Evolutionary conservation across 805 yeast genomes (phyloP), one percentile per base, ranked within the genome.

Genomic region (Phaffomyces antillensis): DNA sequence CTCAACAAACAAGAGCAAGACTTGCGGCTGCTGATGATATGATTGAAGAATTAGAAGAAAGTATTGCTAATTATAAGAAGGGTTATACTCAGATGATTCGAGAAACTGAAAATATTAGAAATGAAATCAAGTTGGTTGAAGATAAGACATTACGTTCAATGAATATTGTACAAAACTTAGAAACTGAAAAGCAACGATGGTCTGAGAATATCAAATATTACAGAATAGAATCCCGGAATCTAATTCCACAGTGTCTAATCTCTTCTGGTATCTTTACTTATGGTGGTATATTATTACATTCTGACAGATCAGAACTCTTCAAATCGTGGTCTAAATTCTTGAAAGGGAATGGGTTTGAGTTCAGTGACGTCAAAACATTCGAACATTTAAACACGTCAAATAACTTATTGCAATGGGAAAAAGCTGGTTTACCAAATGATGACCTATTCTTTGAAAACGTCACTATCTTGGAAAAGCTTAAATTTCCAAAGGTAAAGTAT

Each of bases 111-210:
- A 65, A 68, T 30, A 79, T 89, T 37, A 90, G 86, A 59, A 54
- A 67, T 1, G 91, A 87, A 55, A 83, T 90, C 83, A 60, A 60
- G 3, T 52, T 56, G 2, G 91, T 88, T 9, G 77, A 79, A 47
- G 43, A 40, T 2, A 85, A 79, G 47, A 83, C 87, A 2, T 62
- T 59, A 1, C 68, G 95, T 36, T 83, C 96, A 46, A 62, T 75
- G 46, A 58, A 67, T 12, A 67, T 91, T 36, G 65, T 90, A 28
- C 81, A 77, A 6, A 79, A 77, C 51, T 68, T 90, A 49, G 73
- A 82, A 0, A 61, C 62, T 1, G 98, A 90, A 59, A 74, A 84
- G 51, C 61, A 67, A 5, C 72, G 97, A 56, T 90, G 98, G 98
- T 63, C 73, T n/a, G 55, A 50, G 1, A 76, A 79, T 35, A 72